Evolutionary conservation across 169 alveolate species (phyloP), one percentile per base, ranked within the genome.

Genomic region (Babesia sp.): DNA sequence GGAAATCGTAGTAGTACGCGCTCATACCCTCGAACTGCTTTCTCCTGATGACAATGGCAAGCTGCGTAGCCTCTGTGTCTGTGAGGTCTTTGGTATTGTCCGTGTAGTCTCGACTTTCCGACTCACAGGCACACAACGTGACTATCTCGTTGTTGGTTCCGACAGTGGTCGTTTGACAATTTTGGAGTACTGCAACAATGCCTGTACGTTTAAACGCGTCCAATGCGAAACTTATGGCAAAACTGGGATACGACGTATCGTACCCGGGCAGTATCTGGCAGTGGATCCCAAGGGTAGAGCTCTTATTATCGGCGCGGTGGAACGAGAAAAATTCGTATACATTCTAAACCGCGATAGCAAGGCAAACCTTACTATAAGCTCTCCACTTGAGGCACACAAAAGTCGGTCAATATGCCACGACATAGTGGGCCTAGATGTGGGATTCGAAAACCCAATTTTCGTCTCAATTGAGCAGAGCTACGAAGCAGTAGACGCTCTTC

Each of bases 201-300:
- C 87, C 60, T 90, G 91, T 54, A 87, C 81, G 50, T 97, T 97
- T 83, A 93, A 93, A 39, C 87, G 96, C 58, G 95, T 97, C 28
- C 99, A 96, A 74, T 92, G 96, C 73, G 99, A 98, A 79, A 96
- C 99, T 14, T 98, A 91, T 87, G 99, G 99, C 1, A 97, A 97
- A 80, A 93, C 98, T 18, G 89, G 86, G n/a, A 93, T 93, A 50
- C 83, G 99, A 37, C 76, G 99, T 41, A 92, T 95, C 4, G 97
- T 96, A 7, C 99, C 99, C 8, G 99, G 99, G 0, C 98, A 98
- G 80, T 98, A 96, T 91, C 83, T 98, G 45, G 99, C 99, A 14
- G 98, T 96, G 33, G 99, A 98, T 84, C 99, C 99, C 8, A 96
- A 96, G 88, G 99, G 99, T 18, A 93, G 99, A 69, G 98, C 99